Conservation (phyloP, 2,329 filamentous ascomycete species). For the Alternaria angustiovoidea region DNA sequence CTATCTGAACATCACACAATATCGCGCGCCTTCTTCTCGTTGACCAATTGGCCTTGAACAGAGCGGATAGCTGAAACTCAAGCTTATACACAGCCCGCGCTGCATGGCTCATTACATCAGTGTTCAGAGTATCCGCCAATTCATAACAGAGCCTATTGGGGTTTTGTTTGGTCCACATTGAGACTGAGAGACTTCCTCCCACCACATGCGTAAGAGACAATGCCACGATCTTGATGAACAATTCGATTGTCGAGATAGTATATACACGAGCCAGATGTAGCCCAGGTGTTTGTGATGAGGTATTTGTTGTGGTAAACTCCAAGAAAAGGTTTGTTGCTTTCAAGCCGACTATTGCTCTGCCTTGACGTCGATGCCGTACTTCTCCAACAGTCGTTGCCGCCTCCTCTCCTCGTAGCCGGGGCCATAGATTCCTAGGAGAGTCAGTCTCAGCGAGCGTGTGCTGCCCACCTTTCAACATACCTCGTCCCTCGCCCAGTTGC, state of each 20-base stretch:
- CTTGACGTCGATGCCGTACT: slow-evolving; percentile 82
- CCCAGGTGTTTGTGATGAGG: slow-evolving; percentile 18
- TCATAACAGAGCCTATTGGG: neutral
- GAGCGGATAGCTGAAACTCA: neutral
- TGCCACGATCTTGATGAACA: neutral
- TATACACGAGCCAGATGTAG: slow-evolving; percentile 26
- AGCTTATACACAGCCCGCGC: neutral
- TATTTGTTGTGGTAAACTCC: slow-evolving; percentile 28
- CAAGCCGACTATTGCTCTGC: slow-evolving; percentile 36
- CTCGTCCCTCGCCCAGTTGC: slow-evolving; percentile 85
- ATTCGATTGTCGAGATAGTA: slow-evolving; percentile 22
- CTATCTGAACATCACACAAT: neutral
- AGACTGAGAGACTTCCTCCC: neutral
- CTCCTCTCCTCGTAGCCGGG: slow-evolving; percentile 87
- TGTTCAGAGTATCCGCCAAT: neutral
- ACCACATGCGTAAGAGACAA: neutral
- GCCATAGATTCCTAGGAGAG: slow-evolving; percentile 72
- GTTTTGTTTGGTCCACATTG: neutral
- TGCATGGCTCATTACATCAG: neutral
- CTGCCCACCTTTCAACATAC: slow-evolving; percentile 57
- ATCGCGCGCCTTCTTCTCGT: neutral
- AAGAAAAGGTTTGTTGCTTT: slow-evolving; percentile 27
- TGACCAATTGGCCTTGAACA: neutral
- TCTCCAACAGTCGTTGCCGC: slow-evolving; percentile 80
- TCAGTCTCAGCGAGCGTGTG: slow-evolving; percentile 21